phyloP scores from a whole-genome alignment of 2,329 filamentous ascomycete genomes.

The Harringtonia aguacate region DNA sequence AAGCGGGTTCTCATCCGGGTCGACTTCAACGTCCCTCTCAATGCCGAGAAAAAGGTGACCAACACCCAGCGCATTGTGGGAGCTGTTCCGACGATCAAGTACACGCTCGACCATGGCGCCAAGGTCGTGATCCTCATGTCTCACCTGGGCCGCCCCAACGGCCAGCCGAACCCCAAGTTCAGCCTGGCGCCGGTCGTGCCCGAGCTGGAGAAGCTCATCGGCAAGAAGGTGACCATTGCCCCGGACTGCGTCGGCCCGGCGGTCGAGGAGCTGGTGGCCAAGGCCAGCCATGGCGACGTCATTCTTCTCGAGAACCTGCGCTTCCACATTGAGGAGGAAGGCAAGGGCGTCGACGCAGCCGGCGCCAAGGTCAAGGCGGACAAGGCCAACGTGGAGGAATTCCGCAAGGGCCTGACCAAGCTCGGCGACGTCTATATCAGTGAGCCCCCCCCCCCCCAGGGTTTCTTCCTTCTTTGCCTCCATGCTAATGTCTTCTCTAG shows the following conservation, averaged over 20 bases:
- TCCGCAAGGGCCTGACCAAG: conserved; percentile 89
- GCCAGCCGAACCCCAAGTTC: conserved; percentile 84
- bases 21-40: conserved; percentile 99
- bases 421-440: conserved; percentile 95
- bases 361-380: conserved; percentile 98
- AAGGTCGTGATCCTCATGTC: conserved; percentile 97
- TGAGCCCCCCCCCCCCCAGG: conserved; percentile 31
- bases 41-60: conserved; percentile 85
- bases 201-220: conserved; percentile 82
- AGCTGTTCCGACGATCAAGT: conserved; percentile 89
- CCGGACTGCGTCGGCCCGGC: conserved; percentile 84
- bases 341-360: conserved; percentile 82
- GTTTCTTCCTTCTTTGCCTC: not conserved
- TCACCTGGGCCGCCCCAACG: conserved; percentile 91
- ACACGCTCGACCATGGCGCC: conserved; percentile 80
- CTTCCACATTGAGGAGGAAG: conserved; percentile 97
- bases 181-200: conserved; percentile 84
- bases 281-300: conserved; percentile 69
- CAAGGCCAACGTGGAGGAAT: conserved; percentile 82
- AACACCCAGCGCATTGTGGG: conserved; percentile 98
- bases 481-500: conserved; percentile 28
- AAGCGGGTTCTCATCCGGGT: conserved; percentile 98
- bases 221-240: conserved; percentile 76
- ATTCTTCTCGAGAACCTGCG: conserved; percentile 95
- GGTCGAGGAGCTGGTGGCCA: conserved; percentile 82